These are phyloP conservation scores for Dimocarpus longan DNA, from an alignment of 345 rosid species.

Conservation along the genomic window DNA sequence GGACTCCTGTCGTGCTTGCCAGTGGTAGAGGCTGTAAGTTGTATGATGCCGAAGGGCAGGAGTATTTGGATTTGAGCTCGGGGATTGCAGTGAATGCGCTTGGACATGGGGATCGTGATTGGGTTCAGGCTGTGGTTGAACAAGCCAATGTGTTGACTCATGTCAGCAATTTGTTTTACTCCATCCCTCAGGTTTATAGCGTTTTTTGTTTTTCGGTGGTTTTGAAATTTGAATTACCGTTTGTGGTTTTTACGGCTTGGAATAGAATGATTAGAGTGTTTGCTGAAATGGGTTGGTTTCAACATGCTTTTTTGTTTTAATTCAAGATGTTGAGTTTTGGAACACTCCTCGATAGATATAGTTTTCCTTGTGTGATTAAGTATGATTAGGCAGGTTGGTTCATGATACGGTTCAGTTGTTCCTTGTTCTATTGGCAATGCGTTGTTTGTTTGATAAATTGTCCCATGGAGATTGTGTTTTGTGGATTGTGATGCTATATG, in stretches of 20 bases:
- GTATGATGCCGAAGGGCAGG: slow-evolving; percentile 73
- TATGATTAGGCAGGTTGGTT: slow-evolving; percentile 46
- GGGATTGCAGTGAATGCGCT: slow-evolving; percentile 89
- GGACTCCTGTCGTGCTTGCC: slow-evolving; percentile 68
- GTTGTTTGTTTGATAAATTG: not conserved
- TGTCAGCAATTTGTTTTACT: slow-evolving; percentile 74
- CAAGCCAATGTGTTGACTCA: slow-evolving; percentile 76
- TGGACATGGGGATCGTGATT: slow-evolving; percentile 83
- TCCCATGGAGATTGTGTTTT: not conserved
- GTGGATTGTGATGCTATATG: too few relatives aligned
- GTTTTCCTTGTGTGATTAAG: slow-evolving; percentile 67
- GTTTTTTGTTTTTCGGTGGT: not conserved
- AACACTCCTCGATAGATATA: slow-evolving; percentile 72
- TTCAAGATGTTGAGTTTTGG: slow-evolving; percentile 76
- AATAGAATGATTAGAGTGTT: slow-evolving; percentile 81
- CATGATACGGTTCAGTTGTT: slow-evolving; percentile 18
- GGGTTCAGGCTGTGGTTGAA: slow-evolving; percentile 67
- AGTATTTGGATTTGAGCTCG: slow-evolving; percentile 72
- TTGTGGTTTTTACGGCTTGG: slow-evolving; percentile 46
- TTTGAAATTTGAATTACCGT: not conserved
- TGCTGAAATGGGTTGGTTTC: slow-evolving; percentile 44
- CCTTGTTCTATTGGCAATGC: not conserved
- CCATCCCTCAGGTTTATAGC: slow-evolving; percentile 66
- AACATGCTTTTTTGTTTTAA: slow-evolving; percentile 62
- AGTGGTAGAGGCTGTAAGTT: slow-evolving; percentile 81